Base-by-base conservation (phyloP, 2,329 filamentous ascomycete genomes). In the Pyrenophora graminea region DNA sequence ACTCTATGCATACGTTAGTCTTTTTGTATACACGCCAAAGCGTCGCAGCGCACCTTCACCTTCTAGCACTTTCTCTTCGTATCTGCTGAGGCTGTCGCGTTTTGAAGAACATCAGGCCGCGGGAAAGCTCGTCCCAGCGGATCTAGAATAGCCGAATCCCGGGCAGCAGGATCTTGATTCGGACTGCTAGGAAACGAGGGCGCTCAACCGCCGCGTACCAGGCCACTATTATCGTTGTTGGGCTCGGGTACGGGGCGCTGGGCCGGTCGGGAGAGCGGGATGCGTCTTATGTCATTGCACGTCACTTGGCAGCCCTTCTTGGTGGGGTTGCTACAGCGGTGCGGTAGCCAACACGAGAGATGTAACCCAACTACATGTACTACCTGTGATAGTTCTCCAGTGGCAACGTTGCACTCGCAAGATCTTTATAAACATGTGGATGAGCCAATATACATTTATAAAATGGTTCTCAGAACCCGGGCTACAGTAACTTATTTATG, bases 221-320 rank as follows among this genome's bases (percentile, higher is more conserved):
- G 62, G 62, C 59, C 66, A 64, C 66, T 69, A 68, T 53, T 56
- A 56, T 55, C 65, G 66, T 64, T 70, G 68, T 72, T 72, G 69
- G 67, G 63, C 58, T 58, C 62, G 62, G 63, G 48, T 48, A 54
- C 54, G 64, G 65, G 55, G 64, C 68, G 45, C 9, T 56, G 50
- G 39, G 49, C 34, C 40, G 48, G 41, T 56, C 51, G 58, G 58
- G 58, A 48, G 44, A 44, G 50, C 43, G 53, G 46, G 45, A 42
- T 41, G 30, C 10, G 31, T 45, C 42, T 48, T 55, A 63, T 63
- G 62, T 63, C 61, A 62, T 63, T 46, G 51, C 56, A 47, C 57
- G 51, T 55, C 55, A 54, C 53, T 56, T 53, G 48, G 57, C 59
- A 45, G 45, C 53, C 45, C 47, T 50, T 33, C 46, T 27, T 40